Base-by-base conservation (phyloP, 164 flowering plant genomes). In the Chimonanthus praecox region DNA sequence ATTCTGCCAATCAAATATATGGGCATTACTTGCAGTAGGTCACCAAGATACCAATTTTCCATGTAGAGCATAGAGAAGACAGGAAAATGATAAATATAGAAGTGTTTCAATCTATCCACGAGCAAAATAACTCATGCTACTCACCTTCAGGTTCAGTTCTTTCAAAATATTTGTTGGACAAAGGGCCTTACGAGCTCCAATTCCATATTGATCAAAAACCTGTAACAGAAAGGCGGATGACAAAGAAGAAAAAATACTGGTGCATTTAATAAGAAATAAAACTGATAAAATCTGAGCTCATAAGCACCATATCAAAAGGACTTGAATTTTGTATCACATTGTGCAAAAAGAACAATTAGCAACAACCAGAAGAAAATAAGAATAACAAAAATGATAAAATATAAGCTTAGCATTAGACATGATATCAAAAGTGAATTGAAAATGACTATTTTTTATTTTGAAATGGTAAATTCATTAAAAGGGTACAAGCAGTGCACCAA, bases 201-300 rank as follows among this genome's bases (percentile, higher is more conserved):
- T 88, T 70, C 98, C 98, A 86, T 95, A 95, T 4, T 82, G 82
- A 87, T 95, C 99, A 85, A 90, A 86, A 58, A 92, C 91, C 99
- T 95, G 82, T 70, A 80, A 66, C 71, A 72, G 16, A 62, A 49
- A 20, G 49, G 18, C n/a, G 8, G 46, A n/a, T 10, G 45, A 66
- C 11, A 44, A 11, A 66, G 15, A 3, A 45, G 18, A 21, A 6
- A 63, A 54, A 54, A 11, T n/a, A 54, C 60, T 4, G 5, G 60
- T 3, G 5, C 6, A n/a, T 11, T 54, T 54, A 54, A 54, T 54
- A 54, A 54, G 16, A 54, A 51, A 51, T 54, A 11, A 54, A 54
- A 4, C 58, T 11, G 1, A 33, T 33, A 51, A 51, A 10, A 51
- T 51, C 4, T 2, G 4, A 15, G 13, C 58, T 51, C 58, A 33